Percentiles rank a stretch among this genome's conserved stretches.
phyloP scores from a whole-genome alignment of 768 basidiomycete genomes.

The Cubamyces sp. region DNA sequence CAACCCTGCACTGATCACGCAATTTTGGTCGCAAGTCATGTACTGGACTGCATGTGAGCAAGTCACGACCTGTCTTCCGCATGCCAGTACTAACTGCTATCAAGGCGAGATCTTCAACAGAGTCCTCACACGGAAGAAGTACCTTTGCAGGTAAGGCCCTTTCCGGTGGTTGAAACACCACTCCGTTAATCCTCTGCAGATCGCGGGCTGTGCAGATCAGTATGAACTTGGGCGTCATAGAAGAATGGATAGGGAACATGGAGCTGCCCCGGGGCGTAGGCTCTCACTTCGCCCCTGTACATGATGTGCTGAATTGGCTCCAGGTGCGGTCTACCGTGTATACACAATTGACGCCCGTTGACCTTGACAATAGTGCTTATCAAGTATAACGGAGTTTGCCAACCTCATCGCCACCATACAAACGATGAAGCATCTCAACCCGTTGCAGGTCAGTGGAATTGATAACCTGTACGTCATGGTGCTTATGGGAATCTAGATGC shows the following conservation, averaged over 20 bases:
- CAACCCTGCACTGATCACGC: conserved; percentile 85
- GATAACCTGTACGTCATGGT: background rate
- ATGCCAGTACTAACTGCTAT: conserved; percentile 11
- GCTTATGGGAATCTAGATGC: conserved; percentile 61
- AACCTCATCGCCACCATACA: conserved; percentile 90
- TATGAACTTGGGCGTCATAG: conserved; percentile 81
- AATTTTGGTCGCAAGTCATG: conserved; percentile 97
- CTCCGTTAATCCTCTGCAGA: conserved; percentile 38
- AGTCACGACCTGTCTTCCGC: background rate
- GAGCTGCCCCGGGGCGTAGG: conserved; percentile 79
- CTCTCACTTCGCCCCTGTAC: conserved; percentile 81
- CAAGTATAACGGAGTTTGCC: conserved; percentile 86
- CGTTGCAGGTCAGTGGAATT: conserved; percentile 72
- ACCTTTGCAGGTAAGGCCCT: conserved; percentile 75
- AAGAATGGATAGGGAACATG: conserved; percentile 90
- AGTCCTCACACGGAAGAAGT: conserved; percentile 89
- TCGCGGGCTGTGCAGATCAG: conserved; percentile 89
- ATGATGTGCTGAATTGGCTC: conserved; percentile 84
- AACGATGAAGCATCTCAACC: conserved; percentile 84
- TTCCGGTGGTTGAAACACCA: background rate
- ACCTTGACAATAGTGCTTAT: conserved; percentile 60
- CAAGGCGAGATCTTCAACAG: conserved; percentile 86
- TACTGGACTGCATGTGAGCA: conserved; percentile 94
- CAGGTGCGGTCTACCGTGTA: conserved; percentile 52
- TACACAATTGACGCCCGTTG: conserved; percentile 16